phyloP scores from a whole-genome alignment of 352 stramenopile genomes.

The Phytopythium litorale region DNA sequence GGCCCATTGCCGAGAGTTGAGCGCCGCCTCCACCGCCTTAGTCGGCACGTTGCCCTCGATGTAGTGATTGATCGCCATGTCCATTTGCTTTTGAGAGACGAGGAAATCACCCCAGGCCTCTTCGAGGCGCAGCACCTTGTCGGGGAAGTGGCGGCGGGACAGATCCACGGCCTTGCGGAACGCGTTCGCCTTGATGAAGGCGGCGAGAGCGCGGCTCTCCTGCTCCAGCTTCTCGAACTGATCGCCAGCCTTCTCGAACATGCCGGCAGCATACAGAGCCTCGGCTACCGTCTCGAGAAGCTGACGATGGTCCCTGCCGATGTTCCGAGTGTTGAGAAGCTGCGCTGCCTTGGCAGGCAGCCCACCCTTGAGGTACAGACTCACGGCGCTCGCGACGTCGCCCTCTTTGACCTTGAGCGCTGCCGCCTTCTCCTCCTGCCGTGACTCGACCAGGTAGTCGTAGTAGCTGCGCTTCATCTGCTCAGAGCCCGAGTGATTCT shows the following conservation, averaged over 20 bases:
- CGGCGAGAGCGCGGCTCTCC: slow-evolving; percentile 83
- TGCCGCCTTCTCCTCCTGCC: slow-evolving; percentile 91
- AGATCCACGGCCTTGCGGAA: slow-evolving; percentile 93
- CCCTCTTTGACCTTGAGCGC: slow-evolving; percentile 90
- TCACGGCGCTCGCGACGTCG: slow-evolving; percentile 88
- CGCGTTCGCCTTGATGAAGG: slow-evolving; percentile 91
- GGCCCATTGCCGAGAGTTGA: slow-evolving; percentile 92
- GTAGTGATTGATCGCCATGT: slow-evolving; percentile 97
- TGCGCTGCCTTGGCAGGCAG: slow-evolving; percentile 88
- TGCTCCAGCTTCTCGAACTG: slow-evolving; percentile 95
- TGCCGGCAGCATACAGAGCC: slow-evolving; percentile 83
- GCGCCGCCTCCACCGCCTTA: slow-evolving; percentile 91
- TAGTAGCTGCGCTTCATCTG: slow-evolving; percentile 92
- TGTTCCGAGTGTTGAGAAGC: slow-evolving; percentile 84
- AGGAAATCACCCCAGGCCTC: slow-evolving; percentile 94
- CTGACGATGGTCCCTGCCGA: slow-evolving; percentile 82
- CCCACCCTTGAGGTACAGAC: slow-evolving; percentile 92
- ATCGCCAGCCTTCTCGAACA: slow-evolving; percentile 93
- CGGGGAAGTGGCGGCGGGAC: slow-evolving; percentile 87
- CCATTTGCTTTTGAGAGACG: slow-evolving; percentile 91
- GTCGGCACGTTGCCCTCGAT: slow-evolving; percentile 92
- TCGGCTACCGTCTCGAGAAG: slow-evolving; percentile 89
- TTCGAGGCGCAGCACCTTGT: slow-evolving; percentile 89
- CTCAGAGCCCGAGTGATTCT: slow-evolving; percentile 68
- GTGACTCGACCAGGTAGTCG: slow-evolving; percentile 89